Conservation (phyloP, 2,329 filamentous ascomycete species). For the Diaporthe eres region DNA sequence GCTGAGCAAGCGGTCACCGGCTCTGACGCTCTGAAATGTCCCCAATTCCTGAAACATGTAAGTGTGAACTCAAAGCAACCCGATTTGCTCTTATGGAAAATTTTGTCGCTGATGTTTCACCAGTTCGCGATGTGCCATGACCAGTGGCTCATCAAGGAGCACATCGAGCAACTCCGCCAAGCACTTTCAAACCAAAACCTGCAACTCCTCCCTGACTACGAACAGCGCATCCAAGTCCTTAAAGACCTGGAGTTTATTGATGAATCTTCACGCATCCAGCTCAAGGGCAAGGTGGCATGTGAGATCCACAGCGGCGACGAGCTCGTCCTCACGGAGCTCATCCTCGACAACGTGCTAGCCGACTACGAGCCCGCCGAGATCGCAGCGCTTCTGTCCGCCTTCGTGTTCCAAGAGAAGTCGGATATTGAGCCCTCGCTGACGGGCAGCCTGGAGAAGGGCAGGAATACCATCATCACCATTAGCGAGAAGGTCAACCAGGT, state of each 20-base stretch:
- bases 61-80: constrained; percentile 55
- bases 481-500: constrained; percentile 93
- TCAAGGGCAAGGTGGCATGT: constrained; percentile 98
- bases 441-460: constrained; percentile 83
- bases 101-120: constrained; percentile 56
- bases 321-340: constrained; percentile 93
- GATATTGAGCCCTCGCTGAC: constrained; percentile 85
- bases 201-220: constrained; percentile 94
- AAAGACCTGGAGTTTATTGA: constrained; percentile 95
- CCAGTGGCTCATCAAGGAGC: constrained; percentile 95
- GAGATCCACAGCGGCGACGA: constrained; percentile 98
- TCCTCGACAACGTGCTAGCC: constrained; percentile 95
- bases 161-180: constrained; percentile 88
- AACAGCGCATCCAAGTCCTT: constrained; percentile 92
- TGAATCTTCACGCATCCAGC: constrained; percentile 85
- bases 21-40: constrained; percentile 78
- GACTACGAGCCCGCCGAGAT: constrained; percentile 98
- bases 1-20: constrained; percentile 74
- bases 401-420: constrained; percentile 99
- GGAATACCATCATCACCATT: constrained; percentile 88
- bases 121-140: constrained; percentile 97
- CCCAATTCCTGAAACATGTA: constrained; percentile 88
- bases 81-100: too few relatives aligned
- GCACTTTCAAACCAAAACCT: constrained; percentile 97
- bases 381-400: constrained; percentile 90